Evolutionary conservation across 1,284 basidiomycete species (phyloP).

Genomic region (Schizophyllum commune): DNA sequence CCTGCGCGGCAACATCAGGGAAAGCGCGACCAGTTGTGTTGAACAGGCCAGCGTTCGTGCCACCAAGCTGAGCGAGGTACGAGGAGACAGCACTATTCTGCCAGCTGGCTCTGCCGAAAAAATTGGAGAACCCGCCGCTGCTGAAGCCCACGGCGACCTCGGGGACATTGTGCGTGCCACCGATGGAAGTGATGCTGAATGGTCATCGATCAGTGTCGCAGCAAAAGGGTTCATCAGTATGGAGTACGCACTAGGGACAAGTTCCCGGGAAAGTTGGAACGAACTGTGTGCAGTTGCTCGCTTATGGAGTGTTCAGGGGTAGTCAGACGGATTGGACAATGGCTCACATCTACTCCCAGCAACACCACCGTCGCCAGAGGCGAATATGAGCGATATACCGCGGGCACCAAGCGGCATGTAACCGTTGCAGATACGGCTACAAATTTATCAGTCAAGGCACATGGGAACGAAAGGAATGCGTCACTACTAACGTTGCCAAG

Average conservation of each 20-base stretch:
- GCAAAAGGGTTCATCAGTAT: no score
- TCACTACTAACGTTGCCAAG: no score
- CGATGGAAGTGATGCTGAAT: constrained; percentile 10
- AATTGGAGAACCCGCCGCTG: constrained; percentile 42
- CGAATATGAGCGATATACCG: not conserved
- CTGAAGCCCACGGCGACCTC: constrained; percentile 12
- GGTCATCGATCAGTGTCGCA: no score
- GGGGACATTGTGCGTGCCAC: constrained; percentile 2
- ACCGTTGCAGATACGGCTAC: not conserved
- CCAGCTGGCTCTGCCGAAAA: constrained; percentile 22
- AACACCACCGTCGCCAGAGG: not conserved
- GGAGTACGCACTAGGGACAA: not conserved
- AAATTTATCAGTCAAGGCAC: no score
- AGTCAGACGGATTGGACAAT: no score
- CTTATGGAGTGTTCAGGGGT: no score
- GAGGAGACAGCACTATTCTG: constrained; percentile 5
- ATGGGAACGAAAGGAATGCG: no score
- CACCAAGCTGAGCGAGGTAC: constrained; percentile 1
- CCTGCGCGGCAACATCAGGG: constrained; percentile 7
- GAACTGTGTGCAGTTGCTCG: not conserved
- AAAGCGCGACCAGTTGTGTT: constrained; percentile 6
- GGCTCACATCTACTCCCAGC: no score
- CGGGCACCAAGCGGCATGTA: not conserved
- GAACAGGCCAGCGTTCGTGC: constrained; percentile 6
- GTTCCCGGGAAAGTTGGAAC: not conserved